phyloP scores from a whole-genome alignment of 305 asterid species.

The Andrographis paniculata region DNA sequence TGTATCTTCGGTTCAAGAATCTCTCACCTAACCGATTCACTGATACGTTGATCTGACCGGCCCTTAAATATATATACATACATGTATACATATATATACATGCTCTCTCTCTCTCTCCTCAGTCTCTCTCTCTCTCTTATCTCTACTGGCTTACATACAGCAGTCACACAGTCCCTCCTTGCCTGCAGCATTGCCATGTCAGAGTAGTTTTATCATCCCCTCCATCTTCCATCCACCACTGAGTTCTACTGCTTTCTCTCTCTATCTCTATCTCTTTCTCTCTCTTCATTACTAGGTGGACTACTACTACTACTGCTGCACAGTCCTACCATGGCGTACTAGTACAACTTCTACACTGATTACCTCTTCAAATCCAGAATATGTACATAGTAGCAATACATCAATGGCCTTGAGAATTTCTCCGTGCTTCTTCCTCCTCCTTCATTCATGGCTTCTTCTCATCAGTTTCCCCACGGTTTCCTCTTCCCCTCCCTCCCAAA shows the following conservation, averaged over 20 bases:
- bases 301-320: neutral
- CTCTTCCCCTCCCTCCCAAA: conserved; percentile 27
- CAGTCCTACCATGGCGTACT: neutral
- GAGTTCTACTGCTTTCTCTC: conserved; percentile 23
- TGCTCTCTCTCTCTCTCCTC: conserved; percentile 12
- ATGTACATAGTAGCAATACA: neutral
- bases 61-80: too few relatives aligned
- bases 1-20: too few relatives aligned
- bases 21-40: too few relatives aligned
- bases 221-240: conserved; percentile 34
- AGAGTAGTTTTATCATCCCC: conserved; percentile 59
- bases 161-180: neutral
- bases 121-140: conserved; percentile 21
- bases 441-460: conserved; percentile 35
- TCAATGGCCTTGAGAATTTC: conserved; percentile 29
- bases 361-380: too few relatives aligned
- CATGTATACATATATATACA: conserved; percentile 33
- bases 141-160: conserved; percentile 23
- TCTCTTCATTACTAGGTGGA: neutral
- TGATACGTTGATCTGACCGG: too few relatives aligned
- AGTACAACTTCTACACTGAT: conserved; percentile 4
- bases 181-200: conserved; percentile 19
- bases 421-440: conserved; percentile 31
- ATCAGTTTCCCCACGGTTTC: conserved; percentile 29
- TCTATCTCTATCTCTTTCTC: conserved; percentile 3